Base-by-base conservation (phyloP, 257 asterid species). In the Rhazya stricta region DNA sequence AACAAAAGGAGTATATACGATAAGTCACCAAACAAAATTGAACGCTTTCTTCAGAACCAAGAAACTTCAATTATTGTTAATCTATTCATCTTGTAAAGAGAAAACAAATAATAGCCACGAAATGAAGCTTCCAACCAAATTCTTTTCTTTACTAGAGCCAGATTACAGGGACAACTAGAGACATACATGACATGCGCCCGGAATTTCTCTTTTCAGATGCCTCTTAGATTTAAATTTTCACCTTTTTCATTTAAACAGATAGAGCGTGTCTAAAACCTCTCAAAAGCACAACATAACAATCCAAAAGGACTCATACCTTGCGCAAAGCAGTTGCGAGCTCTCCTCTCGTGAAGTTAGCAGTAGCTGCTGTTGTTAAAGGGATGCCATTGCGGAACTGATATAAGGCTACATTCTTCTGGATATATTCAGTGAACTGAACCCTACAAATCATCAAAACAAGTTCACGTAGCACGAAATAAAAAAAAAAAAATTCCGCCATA, bases 241-340 rank as follows among this genome's bases (percentile, higher is more conserved):
- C 41, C 34, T 1, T 13, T 11, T 63, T 63, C 69, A 63, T 63
- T 63, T 34, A 21, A 30, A 63, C 19, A 63, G 43, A 63, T 15
- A 63, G 43, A 63, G 15, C 0, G 9, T 13, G 2, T 63, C 45
- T 36, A 36, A 63, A 19, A 29, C 25, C 68, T 30, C n/a, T 63
- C 45, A 63, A 16, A 18, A 34, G 69, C 12, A 62, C n/a, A 63
- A 63, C 9, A 18, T 21, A 18, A 19, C 48, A 75, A 36, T 29
- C 5, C 12, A 73, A 62, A 29, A 37, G 79, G 78, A 9, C 27
- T 37, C 67, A 63, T 83, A 94, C 98, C 96, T 95, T 95, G 23
- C 98, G 84, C 85, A 95, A 85, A 69, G 99, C 99, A 1, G 97
- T 95, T 75, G 99, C 99, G 18, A 95, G 99, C 84, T 95, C 99